Evolutionary conservation across 306 rosid species (phyloP).

Genomic region (Malus orientalis): DNA sequence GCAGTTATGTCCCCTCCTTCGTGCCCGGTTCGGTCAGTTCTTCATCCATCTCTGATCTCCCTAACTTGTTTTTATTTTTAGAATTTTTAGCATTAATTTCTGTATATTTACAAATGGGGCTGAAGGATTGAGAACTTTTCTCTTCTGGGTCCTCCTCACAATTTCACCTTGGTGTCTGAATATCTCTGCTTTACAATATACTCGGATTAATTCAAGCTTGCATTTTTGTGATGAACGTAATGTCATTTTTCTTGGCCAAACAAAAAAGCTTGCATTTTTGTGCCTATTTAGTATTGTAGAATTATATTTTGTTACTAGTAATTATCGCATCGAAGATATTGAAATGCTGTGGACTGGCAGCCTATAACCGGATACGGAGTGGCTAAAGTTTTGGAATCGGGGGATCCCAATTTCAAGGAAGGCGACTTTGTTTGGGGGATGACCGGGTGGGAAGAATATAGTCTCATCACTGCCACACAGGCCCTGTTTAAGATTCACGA

Average conservation of each 20-base stretch:
- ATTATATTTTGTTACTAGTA: background rate
- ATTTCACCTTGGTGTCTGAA: background rate
- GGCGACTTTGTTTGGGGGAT: slow-evolving; percentile 65
- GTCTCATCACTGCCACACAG: slow-evolving; percentile 23
- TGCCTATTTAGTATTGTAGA: too few species aligned
- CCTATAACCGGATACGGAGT: slow-evolving; percentile 42
- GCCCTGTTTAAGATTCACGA: slow-evolving; percentile 37
- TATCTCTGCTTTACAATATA: background rate
- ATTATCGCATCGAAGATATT: background rate
- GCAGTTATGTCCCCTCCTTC: background rate
- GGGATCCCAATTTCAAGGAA: slow-evolving; percentile 30
- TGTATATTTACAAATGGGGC: too few species aligned
- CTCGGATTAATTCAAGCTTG: background rate
- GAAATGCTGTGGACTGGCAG: slow-evolving; percentile 13
- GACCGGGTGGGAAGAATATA: slow-evolving; percentile 58
- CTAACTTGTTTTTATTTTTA: too few species aligned
- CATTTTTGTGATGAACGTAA: too few species aligned
- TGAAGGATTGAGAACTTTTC: too few species aligned
- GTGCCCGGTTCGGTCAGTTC: slow-evolving; percentile 19
- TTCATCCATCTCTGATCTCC: background rate
- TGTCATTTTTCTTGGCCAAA: too few species aligned
- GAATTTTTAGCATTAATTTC: too few species aligned
- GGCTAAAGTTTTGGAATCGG: slow-evolving; percentile 49
- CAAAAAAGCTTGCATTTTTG: too few species aligned
- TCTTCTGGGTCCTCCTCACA: too few species aligned